Base-by-base conservation (phyloP, 2,329 filamentous ascomycete genomes). In the Huntiella savannae region DNA sequence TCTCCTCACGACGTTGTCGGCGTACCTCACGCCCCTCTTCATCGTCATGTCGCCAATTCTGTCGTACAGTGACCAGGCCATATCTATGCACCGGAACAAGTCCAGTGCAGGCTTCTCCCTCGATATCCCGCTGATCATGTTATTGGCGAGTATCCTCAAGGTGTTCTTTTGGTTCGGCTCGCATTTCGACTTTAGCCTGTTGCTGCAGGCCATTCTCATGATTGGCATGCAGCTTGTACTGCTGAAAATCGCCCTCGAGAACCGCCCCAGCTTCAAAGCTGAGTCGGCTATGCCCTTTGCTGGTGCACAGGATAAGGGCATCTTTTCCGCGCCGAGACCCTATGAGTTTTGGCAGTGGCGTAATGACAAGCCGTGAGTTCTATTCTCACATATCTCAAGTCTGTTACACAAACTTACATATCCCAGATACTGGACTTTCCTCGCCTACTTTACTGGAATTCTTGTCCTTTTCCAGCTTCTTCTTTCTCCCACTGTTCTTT, bases 321-420 rank as follows among this genome's bases (percentile, higher is more conserved):
- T 55, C n/a, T 40, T 41, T 43, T 60, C 59, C 48, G 61, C 61
- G 39, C 67, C 65, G 50, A 67, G 82, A 17, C 82, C 82, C 1
- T 87, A 77, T 57, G 72, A 77, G 55, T 88, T 88, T 59, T 88
- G 83, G 83, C 81, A 83, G 60, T 88, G 83, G 83, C 70, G 75
- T 48, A 74, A 73, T 15, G 69, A 76, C 4, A 77, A 76, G 54
- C 80, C 81, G 64, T 79, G 58, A 50, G 71, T 66, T 33, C 15
- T 16, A 11, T 40, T 19, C 36, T 16, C 28, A n/a, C 13, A 12
- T 34, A n/a, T 36, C 34, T 36, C 12, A 36, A 16, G 15, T 36
- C 12, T n/a, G 10, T n/a, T 12, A 33, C 40, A 16, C 33, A 32
- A 22, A 39, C 7, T 39, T 34, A 7, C 15, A 36, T 43, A 56